phyloP scores from a whole-genome alignment of 1,284 basidiomycete species.

The Cystobasidium slooffiae region DNA sequence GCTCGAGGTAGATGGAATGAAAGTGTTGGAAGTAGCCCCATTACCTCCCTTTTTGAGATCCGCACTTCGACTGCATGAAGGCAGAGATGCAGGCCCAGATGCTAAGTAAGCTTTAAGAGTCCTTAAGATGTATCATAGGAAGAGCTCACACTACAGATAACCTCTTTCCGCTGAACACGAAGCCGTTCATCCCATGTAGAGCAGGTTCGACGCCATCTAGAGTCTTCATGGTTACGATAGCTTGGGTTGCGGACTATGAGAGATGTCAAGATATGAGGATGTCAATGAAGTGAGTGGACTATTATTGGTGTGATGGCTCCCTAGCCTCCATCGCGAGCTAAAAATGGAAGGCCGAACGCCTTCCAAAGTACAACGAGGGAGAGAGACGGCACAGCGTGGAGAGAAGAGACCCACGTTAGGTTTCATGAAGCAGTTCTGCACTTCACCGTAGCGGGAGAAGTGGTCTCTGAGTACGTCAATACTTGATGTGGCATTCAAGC shows the following conservation, averaged over 20 bases:
- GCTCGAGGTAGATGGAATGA: background rate
- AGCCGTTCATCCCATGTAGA: constrained; percentile 13
- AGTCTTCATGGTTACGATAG: constrained; percentile 25
- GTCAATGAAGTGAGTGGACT: background rate
- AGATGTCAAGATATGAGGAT: background rate
- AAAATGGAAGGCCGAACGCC: no score
- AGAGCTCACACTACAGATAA: background rate
- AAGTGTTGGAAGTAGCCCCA: background rate
- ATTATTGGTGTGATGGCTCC: no score
- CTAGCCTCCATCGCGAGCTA: no score
- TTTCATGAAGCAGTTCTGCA: constrained; percentile 12
- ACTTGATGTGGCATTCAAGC: background rate
- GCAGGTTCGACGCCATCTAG: constrained; percentile 4
- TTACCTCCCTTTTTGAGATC: constrained; percentile 12
- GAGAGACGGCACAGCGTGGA: background rate
- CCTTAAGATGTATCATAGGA: background rate
- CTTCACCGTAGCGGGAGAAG: background rate
- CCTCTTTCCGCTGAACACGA: background rate
- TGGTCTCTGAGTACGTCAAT: constrained; percentile 2
- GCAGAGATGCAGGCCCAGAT: background rate
- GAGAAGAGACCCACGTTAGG: background rate
- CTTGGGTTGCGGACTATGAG: background rate
- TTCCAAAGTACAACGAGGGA: background rate
- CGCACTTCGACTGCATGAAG: background rate
- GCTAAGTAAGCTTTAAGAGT: background rate